These are phyloP conservation scores for Globisporangium spiculum DNA, from an alignment of 352 stramenopile species.

Conservation along the genomic window DNA sequence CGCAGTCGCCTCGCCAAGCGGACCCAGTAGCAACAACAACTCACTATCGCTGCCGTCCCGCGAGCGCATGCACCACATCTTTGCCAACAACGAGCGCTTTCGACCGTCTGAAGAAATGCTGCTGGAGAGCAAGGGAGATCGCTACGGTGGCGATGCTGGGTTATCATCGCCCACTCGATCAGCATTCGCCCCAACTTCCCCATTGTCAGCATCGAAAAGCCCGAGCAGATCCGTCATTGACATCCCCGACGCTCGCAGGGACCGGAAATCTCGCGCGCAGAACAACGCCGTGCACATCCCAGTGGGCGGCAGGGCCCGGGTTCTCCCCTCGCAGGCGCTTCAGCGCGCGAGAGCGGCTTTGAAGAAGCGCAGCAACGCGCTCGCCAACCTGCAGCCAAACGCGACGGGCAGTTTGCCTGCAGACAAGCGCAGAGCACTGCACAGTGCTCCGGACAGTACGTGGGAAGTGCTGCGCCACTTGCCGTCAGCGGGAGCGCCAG, in stretches of 20 bases:
- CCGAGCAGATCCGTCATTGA: not conserved
- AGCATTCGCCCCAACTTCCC: not conserved
- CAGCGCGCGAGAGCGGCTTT: slow-evolving; percentile 27
- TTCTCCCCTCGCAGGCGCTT: slow-evolving; percentile 28
- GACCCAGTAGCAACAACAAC: not conserved
- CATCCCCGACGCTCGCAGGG: not conserved
- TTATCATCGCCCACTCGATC: slow-evolving; percentile 2
- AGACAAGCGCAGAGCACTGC: slow-evolving; percentile 18
- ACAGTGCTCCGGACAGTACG: slow-evolving; percentile 19
- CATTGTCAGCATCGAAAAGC: not conserved
- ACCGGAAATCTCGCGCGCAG: not conserved
- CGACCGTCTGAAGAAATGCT: slow-evolving; percentile 12
- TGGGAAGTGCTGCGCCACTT: slow-evolving; percentile 23
- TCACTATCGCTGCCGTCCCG: slow-evolving; percentile 9
- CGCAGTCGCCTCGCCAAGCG: not conserved
- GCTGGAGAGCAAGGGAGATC: not conserved
- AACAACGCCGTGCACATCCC: slow-evolving; percentile 18
- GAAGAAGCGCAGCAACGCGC: slow-evolving; percentile 27
- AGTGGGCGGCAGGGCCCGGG: slow-evolving; percentile 34
- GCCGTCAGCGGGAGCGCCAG: not conserved
- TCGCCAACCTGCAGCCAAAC: slow-evolving; percentile 29
- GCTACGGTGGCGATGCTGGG: not conserved
- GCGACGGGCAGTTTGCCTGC: slow-evolving; percentile 9
- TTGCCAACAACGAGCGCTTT: slow-evolving; percentile 16
- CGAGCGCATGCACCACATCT: slow-evolving; percentile 15